Base-by-base conservation (phyloP, 1,139 yeast genomes). In the Hyphopichia pseudoburtonii region DNA sequence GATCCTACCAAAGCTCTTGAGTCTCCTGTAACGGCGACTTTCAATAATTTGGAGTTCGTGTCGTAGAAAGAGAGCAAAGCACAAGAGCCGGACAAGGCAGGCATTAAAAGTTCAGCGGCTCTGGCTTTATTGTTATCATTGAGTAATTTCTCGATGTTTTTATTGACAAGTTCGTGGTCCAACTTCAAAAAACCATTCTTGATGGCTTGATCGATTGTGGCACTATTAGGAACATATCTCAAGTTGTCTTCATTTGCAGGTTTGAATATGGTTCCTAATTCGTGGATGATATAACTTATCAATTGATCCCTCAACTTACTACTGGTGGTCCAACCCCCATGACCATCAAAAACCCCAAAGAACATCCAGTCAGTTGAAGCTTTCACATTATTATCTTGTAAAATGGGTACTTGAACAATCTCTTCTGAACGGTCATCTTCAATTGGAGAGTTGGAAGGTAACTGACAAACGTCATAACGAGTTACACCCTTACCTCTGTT, bases 291-390 rank as follows among this genome's bases (percentile, higher is more conserved):
- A 48, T 76, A 78, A 39, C 80, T 78, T 23, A 92, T 81, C 50
- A 92, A 70, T 47, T 82, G 82, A 46, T 87, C 94, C 42, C 95
- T 76, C 43, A 92, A 73, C 56, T 83, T 86, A 24, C 88, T 78
- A 42, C 94, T 82, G 1, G 98, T 94, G 42, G 87, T 86, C 82
- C 96, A 89, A 15, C 99, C 98, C 3, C 96, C 89, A 60, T 92
- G 99, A 10, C 99, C 99, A 61, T 92, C 98, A 58, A 84, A 92
- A 1, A 94, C 79, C 3, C 97, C 96, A 76, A 95, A 94, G 55
- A 92, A 88, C 78, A 86, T 85, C 86, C 97, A 85, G 59, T 90
- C 97, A 1, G 94, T 76, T 32, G 77, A 71, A 2, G 79, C 76
- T 38, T 66, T 68, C 38, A 71, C 66, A 44, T 76, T 73, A 50